Evolutionary conservation across 1,284 basidiomycete genomes (phyloP).

Genomic region (Cryptococcus sp.): DNA sequence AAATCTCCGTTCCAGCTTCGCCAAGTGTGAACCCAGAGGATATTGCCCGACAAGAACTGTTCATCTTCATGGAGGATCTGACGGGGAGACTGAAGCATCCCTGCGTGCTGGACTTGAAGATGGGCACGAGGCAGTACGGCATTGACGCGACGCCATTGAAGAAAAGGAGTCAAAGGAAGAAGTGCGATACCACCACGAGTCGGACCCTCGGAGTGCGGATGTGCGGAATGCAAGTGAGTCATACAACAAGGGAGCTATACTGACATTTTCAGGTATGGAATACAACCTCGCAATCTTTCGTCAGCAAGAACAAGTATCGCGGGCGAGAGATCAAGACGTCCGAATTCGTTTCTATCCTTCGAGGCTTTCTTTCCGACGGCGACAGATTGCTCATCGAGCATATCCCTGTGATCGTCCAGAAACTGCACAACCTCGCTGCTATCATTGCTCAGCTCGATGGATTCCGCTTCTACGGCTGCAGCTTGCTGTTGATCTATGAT

Average conservation of each 20-base stretch:
- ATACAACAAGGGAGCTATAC: neutral
- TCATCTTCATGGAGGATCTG: conserved; percentile 98
- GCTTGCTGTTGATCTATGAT: conserved; percentile 95
- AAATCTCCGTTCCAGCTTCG: conserved; percentile 35
- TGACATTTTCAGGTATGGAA: conserved; percentile 78
- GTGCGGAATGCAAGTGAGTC: conserved; percentile 95
- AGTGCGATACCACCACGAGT: conserved; percentile 95
- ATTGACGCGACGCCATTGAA: conserved; percentile 90
- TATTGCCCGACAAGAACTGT: conserved; percentile 87
- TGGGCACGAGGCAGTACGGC: conserved; percentile 98
- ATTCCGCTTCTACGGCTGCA: conserved; percentile 97
- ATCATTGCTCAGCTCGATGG: conserved; percentile 86
- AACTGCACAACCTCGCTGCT: conserved; percentile 88
- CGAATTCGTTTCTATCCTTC: conserved; percentile 80
- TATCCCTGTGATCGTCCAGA: conserved; percentile 86
- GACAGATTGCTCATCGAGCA: conserved; percentile 82
- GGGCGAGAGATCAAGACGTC: conserved; percentile 84
- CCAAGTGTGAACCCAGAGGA: conserved; percentile 35
- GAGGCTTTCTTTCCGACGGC: conserved; percentile 84
- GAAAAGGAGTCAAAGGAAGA: conserved; percentile 97
- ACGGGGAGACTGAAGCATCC: conserved; percentile 91
- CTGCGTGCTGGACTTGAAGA: conserved; percentile 97
- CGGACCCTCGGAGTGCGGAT: conserved; percentile 86
- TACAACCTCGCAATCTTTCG: conserved; percentile 73
- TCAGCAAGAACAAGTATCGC: conserved; percentile 95